These are phyloP conservation scores for Tritrichomonas musculus DNA, from an alignment of 208 protist species.

Conservation along the genomic window DNA sequence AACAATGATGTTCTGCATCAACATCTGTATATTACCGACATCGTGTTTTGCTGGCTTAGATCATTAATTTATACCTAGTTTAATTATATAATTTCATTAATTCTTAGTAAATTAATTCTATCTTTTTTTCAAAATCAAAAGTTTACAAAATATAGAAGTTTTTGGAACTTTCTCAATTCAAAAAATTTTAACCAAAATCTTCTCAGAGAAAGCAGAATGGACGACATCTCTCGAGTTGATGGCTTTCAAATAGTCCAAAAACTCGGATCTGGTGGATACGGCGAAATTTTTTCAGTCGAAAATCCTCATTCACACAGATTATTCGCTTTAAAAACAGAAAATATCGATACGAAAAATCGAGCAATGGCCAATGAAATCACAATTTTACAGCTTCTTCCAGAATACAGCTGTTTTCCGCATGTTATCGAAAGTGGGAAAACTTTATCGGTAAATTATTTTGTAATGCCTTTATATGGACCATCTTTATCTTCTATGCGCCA, in stretches of 20 bases:
- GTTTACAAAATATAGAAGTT: no score
- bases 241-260: neutral
- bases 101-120: no score
- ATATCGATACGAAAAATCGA: neutral
- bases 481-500: neutral
- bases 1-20: no score
- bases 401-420: neutral
- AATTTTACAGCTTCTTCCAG: neutral
- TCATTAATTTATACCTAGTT: no score
- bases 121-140: no score
- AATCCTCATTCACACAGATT: neutral
- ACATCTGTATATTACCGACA: no score
- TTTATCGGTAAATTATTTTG: neutral
- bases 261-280: neutral
- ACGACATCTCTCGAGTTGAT: neutral
- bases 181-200: no score
- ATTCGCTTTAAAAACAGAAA: slow-evolving; percentile 22
- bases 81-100: no score
- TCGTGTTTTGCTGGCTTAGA: no score
- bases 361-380: neutral
- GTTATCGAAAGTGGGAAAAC: neutral
- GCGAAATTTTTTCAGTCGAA: neutral
- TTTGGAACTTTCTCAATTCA: no score
- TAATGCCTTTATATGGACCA: slow-evolving; percentile 15
- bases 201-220: no score